Evolutionary conservation across 2,329 filamentous ascomycete genomes (phyloP), one percentile per base, ranked within the genome.

Genomic region (Aspergillus aculeatinus): DNA sequence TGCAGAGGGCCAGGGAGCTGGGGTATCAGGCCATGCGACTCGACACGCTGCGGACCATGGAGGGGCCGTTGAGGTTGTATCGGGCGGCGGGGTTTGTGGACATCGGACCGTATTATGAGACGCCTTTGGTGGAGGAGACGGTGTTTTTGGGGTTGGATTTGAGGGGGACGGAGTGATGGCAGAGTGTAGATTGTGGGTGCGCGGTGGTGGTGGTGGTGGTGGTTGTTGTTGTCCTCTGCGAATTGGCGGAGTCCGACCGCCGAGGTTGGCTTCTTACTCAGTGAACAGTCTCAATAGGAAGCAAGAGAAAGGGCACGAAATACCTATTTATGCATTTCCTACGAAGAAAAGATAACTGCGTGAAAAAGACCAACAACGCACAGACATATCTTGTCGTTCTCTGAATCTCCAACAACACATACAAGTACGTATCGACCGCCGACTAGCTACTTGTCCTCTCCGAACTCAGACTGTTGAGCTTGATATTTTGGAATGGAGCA

Each of bases 11-110:
- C 23, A 76, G 67, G 59, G 66, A 74, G 5, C 58, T 82, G 48
- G 82, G 81, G 0, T 87, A 87, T 67, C 63, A 66, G 10, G 79
- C 81, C 59, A 80, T 87, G 67, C 74, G 81, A 58, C 76, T 87
- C 14, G 85, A 87, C 73, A 87, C 84, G 16, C 66, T 87, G 59
- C 71, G 77, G 9, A 74, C 68, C 6, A 87, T 87, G 85, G 69
- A 62, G 12, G 73, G 76, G 11, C 84, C 85, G 21, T 76, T 77
- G 60, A 70, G 65, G 33, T 63, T 86, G 63, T 87, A 87, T 72
- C 68, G 68, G 52, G 69, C 68, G 4, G 68, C 79, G 61, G 84
- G 85, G 1, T 87, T 87, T 70, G 72, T 73, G 62, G 79, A 82
- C 64, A 79, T 80, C 44, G 74, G 76, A 47, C 69, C 76, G 25